phyloP scores from a whole-genome alignment of 2,329 filamentous ascomycete genomes.

The Celoporthe dispersa region DNA sequence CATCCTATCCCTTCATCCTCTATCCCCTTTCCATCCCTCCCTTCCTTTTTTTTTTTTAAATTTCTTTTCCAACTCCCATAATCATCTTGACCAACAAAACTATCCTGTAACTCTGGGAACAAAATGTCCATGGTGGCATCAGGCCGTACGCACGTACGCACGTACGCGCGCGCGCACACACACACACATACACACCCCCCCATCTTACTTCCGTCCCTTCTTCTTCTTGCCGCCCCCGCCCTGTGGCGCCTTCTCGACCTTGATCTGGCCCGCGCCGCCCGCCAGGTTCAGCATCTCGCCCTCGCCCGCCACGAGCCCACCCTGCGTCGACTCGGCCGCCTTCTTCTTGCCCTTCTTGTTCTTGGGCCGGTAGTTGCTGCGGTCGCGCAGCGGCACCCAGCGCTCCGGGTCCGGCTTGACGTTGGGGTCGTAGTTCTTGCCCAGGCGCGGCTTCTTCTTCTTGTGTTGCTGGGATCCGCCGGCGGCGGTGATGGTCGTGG shows the following conservation, averaged over 20 bases:
- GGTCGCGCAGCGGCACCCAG: constrained; percentile 89
- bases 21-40: not conserved
- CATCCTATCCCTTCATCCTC: not conserved
- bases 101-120: not conserved
- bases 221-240: constrained; percentile 30
- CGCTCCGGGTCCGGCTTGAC: constrained; percentile 88
- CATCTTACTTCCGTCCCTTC: constrained; percentile 18
- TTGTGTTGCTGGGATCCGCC: constrained; percentile 39
- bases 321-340: constrained; percentile 79
- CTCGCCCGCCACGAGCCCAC: constrained; percentile 75
- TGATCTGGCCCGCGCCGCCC: constrained; percentile 65
- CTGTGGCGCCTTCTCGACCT: constrained; percentile 62
- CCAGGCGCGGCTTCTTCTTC: constrained; percentile 57
- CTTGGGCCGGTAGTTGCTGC: constrained; percentile 87
- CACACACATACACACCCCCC: not conserved
- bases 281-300: constrained; percentile 69
- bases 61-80: not conserved
- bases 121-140: not conserved
- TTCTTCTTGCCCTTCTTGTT: constrained; percentile 91
- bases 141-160: not conserved
- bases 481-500: constrained; percentile 22
- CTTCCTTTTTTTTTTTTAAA: no score
- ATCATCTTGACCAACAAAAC: not conserved
- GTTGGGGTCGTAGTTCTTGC: constrained; percentile 74
- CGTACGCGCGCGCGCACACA: not conserved